Evolutionary conservation across 768 basidiomycete genomes (phyloP).

Genomic region (Kwoniella dendrophila): DNA sequence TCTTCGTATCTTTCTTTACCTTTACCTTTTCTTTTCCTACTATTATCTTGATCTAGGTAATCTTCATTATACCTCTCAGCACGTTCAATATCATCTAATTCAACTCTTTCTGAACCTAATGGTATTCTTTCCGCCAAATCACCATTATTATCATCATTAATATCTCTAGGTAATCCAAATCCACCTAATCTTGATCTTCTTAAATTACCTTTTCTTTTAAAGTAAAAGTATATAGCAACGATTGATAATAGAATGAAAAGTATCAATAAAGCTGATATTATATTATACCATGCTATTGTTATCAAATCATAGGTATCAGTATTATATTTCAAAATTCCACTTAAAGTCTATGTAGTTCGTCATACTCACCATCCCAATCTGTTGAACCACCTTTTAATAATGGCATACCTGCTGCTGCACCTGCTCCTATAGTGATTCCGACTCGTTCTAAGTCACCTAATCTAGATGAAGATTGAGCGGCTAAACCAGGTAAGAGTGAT

Average conservation of each 20-base stretch:
- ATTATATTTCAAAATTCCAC: background rate
- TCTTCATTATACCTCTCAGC: constrained; percentile 52
- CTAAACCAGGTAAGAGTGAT: constrained; percentile 73
- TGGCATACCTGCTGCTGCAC: constrained; percentile 61
- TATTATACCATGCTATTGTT: constrained; percentile 82
- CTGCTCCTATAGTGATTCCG: constrained; percentile 61
- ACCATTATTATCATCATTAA: too few relatives aligned
- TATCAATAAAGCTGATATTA: constrained; percentile 82
- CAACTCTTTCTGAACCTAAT: constrained; percentile 56
- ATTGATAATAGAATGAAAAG: constrained; percentile 70
- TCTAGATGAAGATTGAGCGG: constrained; percentile 76
- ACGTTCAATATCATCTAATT: constrained; percentile 76
- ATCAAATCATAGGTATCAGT: background rate
- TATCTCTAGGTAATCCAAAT: constrained; percentile 24
- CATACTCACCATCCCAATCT: constrained; percentile 83
- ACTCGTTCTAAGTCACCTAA: constrained; percentile 76
- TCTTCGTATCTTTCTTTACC: constrained; percentile 42
- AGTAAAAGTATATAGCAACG: constrained; percentile 79
- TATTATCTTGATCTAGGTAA: constrained; percentile 31
- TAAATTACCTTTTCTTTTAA: constrained; percentile 62
- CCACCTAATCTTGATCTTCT: constrained; percentile 44
- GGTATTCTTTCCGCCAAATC: constrained; percentile 50
- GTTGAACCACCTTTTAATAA: constrained; percentile 67
- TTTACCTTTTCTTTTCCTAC: constrained; percentile 50
- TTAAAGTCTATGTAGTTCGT: constrained; percentile 1